Base-by-base conservation (phyloP, 192 early-diverging fungal species). In the Spinellus fusiger region DNA sequence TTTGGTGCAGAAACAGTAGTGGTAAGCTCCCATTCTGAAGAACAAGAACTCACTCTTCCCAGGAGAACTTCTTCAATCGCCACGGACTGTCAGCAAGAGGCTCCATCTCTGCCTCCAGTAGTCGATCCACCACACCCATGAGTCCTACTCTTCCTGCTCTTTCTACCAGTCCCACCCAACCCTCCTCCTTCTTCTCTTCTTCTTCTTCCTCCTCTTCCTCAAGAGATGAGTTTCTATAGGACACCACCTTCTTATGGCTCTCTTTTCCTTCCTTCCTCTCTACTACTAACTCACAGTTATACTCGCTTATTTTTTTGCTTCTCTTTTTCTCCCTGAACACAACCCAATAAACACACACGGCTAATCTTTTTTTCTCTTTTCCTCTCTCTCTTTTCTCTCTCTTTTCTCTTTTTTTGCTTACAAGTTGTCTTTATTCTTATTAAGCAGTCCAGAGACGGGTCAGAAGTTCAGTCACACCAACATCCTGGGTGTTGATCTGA, bases 401-500 rank as follows among this genome's bases (percentile, higher is more conserved):
- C 29, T 37, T 23, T 56, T 9, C 33, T 25, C 25, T 22, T 56
- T n/a, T 56, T 56, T 35, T 25, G 32, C 25, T 38, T n/a, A 37
- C 38, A 31, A 40, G 38, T 35, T 22, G 33, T 25, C 15, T 32
- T 56, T 13, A n/a, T n/a, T n/a, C n/a, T n/a, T 44, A 12, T 68
- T 90, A 88, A 64, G 93, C 95, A 59, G 82, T 83, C 96, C 96
- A 96, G 46, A 87, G 48, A 47, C 89, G 81, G 74, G 83, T 78
- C 64, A 93, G 81, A 67, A 93, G 81, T 69, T 90, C 89, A 34
- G 94, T 95, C 62, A 98, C 80, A 25, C 96, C 94, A 60, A 98
- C 81, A 56, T 98, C 96, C 31, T 91, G 86, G 22, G 95, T 94
- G 77, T 98, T 98, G 85, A 98, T 91, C 59, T 88, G 77, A 82